Conservation (phyloP, 805 yeast species). For the Candida ulmi region DNA sequence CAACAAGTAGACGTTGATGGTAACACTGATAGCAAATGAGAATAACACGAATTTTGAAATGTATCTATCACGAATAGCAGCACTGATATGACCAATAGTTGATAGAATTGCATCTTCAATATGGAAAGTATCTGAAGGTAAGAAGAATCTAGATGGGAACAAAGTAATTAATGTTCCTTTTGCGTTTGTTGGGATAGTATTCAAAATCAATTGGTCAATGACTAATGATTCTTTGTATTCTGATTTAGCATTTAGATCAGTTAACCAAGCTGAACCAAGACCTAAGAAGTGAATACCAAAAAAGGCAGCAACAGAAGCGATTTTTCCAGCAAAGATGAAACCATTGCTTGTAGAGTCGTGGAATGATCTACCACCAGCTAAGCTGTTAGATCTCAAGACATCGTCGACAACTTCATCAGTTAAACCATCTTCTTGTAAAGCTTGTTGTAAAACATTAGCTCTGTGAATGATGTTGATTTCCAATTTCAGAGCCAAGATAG, state of each 20-base stretch:
- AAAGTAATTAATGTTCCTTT: slow-evolving; percentile 53
- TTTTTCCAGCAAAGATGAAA: slow-evolving; percentile 48
- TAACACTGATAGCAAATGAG: slow-evolving; percentile 67
- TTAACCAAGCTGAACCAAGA: slow-evolving; percentile 67
- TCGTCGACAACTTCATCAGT: slow-evolving; percentile 66
- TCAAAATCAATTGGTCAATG: slow-evolving; percentile 21
- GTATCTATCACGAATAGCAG: slow-evolving; percentile 72
- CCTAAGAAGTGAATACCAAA: slow-evolving; percentile 62
- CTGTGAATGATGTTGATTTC: slow-evolving; percentile 85
- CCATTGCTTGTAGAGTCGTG: slow-evolving; percentile 32
- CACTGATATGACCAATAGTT: slow-evolving; percentile 49
- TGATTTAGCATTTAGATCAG: slow-evolving; percentile 34
- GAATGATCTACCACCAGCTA: slow-evolving; percentile 20
- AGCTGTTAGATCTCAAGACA: slow-evolving; percentile 36
- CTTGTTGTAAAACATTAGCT: slow-evolving; percentile 68
- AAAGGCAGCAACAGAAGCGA: slow-evolving; percentile 54
- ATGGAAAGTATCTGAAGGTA: slow-evolving; percentile 51
- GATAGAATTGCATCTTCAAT: slow-evolving; percentile 55
- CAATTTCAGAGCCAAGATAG: slow-evolving; percentile 79
- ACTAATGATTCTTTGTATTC: slow-evolving; percentile 14
- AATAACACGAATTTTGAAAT: slow-evolving; percentile 73
- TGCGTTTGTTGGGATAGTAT: slow-evolving; percentile 31
- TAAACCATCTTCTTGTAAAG: slow-evolving; percentile 90
- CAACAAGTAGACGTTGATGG: slow-evolving; percentile 77
- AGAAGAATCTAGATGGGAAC: slow-evolving; percentile 50